Conservation (phyloP, 2,329 filamentous ascomycete genomes). For the Albophoma yamanashiensis region DNA sequence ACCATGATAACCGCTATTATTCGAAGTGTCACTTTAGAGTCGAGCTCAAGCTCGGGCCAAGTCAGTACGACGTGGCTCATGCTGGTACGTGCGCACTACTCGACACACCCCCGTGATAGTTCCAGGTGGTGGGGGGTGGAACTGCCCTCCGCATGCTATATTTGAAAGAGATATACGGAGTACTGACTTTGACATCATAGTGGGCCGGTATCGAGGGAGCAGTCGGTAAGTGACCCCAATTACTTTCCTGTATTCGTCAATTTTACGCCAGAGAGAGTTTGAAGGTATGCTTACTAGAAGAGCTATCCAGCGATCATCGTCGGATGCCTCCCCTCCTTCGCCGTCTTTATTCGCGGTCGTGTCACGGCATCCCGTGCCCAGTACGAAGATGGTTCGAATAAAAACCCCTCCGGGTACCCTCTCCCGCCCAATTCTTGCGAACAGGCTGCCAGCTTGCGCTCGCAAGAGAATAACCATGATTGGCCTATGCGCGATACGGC, state of each 20-base stretch:
- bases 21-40: constrained; percentile 7
- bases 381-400: constrained; percentile 2
- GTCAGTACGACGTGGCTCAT: constrained; percentile 11
- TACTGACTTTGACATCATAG: constrained; percentile 2
- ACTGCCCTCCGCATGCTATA: not conserved
- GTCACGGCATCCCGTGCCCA: constrained; percentile 3
- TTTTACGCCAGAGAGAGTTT: not conserved
- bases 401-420: constrained; percentile 1
- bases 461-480: not conserved
- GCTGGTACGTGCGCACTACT: constrained; percentile 3
- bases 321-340: constrained; percentile 9
- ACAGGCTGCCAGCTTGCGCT: constrained; percentile 1
- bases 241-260: no score
- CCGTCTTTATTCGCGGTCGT: constrained; percentile 8
- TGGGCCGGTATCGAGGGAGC: constrained; percentile 10
- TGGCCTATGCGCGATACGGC: constrained; percentile 4
- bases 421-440: constrained; percentile 3
- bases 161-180: not conserved
- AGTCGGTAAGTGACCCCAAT: constrained; percentile 5
- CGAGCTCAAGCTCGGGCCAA: constrained; percentile 4
- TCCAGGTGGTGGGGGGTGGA: no score
- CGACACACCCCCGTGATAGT: not conserved
- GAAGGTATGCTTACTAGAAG: not conserved
- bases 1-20: constrained; percentile 10
- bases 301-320: constrained; percentile 6